Conservation (phyloP, 768 basidiomycete genomes). For the Leccinum subtestaceum region DNA sequence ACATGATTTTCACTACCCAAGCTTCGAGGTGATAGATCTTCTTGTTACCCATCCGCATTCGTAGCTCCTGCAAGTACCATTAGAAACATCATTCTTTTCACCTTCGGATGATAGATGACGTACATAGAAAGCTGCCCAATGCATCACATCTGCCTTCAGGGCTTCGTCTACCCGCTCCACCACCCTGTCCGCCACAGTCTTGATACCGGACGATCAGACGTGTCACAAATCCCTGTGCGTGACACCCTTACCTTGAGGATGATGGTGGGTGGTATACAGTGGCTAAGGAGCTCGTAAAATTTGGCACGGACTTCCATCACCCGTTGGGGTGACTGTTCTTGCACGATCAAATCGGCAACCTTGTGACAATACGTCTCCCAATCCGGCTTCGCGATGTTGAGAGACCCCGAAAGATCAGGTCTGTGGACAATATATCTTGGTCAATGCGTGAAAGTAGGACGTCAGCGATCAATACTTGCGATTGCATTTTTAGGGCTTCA, state of each 20-base stretch:
- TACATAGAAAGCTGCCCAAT: slow-evolving; percentile 97
- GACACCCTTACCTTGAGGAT: slow-evolving; percentile 72
- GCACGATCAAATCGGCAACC: slow-evolving; percentile 85
- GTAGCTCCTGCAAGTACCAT: slow-evolving; percentile 63
- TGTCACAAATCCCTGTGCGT: background rate
- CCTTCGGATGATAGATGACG: slow-evolving; percentile 26
- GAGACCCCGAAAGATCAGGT: slow-evolving; percentile 75
- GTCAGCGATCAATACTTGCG: slow-evolving; percentile 46
- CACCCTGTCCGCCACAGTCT: slow-evolving; percentile 91
- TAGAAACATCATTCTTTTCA: background rate
- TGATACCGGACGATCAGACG: slow-evolving; percentile 4
- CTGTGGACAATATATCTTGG: slow-evolving; percentile 36
- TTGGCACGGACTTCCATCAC: slow-evolving; percentile 92
- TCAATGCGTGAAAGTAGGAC: background rate
- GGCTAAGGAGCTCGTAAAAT: slow-evolving; percentile 92
- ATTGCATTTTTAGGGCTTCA: slow-evolving; percentile 96
- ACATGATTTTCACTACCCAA: slow-evolving; percentile 97
- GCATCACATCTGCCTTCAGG: slow-evolving; percentile 90
- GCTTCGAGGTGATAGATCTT: slow-evolving; percentile 98
- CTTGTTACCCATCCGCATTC: slow-evolving; percentile 92
- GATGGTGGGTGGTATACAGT: slow-evolving; percentile 93
- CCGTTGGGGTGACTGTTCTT: slow-evolving; percentile 84
- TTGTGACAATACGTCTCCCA: slow-evolving; percentile 98
- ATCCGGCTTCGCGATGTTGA: slow-evolving; percentile 93
- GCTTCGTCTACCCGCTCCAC: slow-evolving; percentile 87